Percentiles rank a stretch among this genome's conserved stretches.
These are phyloP conservation scores for Keqinozyma sinolaborantium DNA, from an alignment of 1,139 yeast species.

Conservation along the genomic window DNA sequence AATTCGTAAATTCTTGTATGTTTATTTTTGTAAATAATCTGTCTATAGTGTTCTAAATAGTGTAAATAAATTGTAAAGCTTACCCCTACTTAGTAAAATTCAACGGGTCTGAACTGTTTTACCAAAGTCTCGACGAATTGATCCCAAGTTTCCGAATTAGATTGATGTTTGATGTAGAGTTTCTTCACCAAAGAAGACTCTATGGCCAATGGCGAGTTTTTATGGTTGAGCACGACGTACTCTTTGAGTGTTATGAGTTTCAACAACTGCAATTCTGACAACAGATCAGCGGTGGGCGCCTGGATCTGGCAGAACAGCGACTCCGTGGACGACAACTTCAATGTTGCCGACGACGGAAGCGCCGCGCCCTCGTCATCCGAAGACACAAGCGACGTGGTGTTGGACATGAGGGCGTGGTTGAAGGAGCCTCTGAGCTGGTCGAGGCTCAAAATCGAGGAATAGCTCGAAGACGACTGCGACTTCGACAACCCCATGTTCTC, in stretches of 20 bases:
- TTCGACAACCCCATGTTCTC: slow-evolving; percentile 15
- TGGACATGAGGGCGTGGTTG: slow-evolving; percentile 5
- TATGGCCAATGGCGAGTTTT: slow-evolving; percentile 14
- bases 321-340: background rate
- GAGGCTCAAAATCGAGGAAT: slow-evolving; percentile 27
- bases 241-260: slow-evolving; percentile 30
- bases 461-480: slow-evolving; percentile 13
- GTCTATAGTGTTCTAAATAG: slow-evolving; percentile 13
- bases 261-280: slow-evolving; percentile 21
- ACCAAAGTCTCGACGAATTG: slow-evolving; percentile 6
- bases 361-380: slow-evolving; percentile 19
- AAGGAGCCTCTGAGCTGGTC: slow-evolving; percentile 20
- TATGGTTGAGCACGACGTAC: slow-evolving; percentile 13
- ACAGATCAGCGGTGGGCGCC: slow-evolving; percentile 1
- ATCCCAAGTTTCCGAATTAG: slow-evolving; percentile 9
- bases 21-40: slow-evolving; percentile 9
- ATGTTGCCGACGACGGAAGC: slow-evolving; percentile 2
- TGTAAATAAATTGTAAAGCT: slow-evolving; percentile 2
- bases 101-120: slow-evolving; percentile 4
- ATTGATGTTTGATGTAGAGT: slow-evolving; percentile 12
- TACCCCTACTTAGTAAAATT: slow-evolving; percentile 1
- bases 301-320: slow-evolving; percentile 1
- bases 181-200: slow-evolving; percentile 17
- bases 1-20: slow-evolving; percentile 11
- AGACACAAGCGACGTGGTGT: slow-evolving; percentile 13